Conservation (phyloP, 2,329 filamentous ascomycete species). For the Hymenoscyphus infarciens region DNA sequence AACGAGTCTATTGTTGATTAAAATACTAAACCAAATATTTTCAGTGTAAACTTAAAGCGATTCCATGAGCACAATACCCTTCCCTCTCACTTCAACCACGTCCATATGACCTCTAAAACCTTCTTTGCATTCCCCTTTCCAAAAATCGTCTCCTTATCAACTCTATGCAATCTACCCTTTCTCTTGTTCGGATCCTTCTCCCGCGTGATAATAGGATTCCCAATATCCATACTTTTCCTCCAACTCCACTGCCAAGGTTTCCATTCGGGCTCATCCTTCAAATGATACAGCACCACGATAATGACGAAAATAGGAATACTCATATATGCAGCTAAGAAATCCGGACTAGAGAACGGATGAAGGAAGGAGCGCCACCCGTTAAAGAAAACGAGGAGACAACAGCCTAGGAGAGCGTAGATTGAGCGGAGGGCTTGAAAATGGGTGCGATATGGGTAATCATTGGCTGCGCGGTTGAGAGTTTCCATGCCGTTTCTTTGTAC, state of each 20-base stretch:
- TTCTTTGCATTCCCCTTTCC: neutral
- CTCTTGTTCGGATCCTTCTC: neutral
- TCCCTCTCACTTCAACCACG: neutral
- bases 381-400: constrained; percentile 14
- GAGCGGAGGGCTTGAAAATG: constrained; percentile 17
- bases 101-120: neutral
- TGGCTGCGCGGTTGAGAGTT: constrained; percentile 5
- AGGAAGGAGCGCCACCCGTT: constrained; percentile 20
- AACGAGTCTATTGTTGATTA: no score
- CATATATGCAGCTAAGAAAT: constrained; percentile 21
- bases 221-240: neutral
- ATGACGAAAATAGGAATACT: constrained; percentile 2
- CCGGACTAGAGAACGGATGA: constrained; percentile 15
- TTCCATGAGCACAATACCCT: no score
- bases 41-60: neutral
- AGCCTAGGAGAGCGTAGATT: constrained; percentile 14
- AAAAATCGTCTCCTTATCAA: neutral
- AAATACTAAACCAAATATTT: no score
- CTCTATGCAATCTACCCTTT: neutral
- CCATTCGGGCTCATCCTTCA: neutral
- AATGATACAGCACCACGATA: neutral
- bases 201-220: neutral
- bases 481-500: neutral
- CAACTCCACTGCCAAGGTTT: neutral
- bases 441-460: constrained; percentile 19